A percentile compares a stretch with the other conserved stretches of the same genome.
Conservation (phyloP, 768 basidiomycete genomes). For the Boletus tylopilopsis region DNA sequence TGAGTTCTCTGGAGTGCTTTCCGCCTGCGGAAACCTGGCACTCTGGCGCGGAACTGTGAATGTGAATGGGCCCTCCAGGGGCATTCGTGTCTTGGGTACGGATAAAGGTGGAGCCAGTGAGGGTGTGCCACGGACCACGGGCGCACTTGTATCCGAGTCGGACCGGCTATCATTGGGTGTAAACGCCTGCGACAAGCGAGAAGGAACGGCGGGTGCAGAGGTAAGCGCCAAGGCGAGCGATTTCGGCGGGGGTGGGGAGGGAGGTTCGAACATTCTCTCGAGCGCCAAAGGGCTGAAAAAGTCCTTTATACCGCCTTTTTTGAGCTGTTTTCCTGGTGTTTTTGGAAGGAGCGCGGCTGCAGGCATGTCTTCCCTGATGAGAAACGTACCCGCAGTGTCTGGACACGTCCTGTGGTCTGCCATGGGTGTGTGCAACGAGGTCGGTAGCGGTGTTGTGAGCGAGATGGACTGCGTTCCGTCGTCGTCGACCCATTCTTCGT, state of each 20-base stretch:
- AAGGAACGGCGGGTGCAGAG: constrained; percentile 31
- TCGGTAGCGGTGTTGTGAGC: constrained; percentile 53
- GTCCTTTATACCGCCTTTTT: constrained; percentile 65
- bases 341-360: constrained; percentile 54
- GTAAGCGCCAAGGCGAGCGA: constrained; percentile 18
- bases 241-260: constrained; percentile 61
- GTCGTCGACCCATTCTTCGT: constrained; percentile 86
- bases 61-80: constrained; percentile 64
- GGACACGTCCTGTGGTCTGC: constrained; percentile 29
- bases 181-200: constrained; percentile 37
- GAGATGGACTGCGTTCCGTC: constrained; percentile 56
- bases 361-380: constrained; percentile 67
- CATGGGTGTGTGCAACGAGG: constrained; percentile 42
- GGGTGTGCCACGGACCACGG: constrained; percentile 9
- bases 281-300: constrained; percentile 86
- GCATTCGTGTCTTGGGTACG: constrained; percentile 39
- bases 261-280: constrained; percentile 92
- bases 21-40: constrained; percentile 46
- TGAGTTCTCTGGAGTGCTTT: constrained; percentile 50
- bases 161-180: constrained; percentile 28
- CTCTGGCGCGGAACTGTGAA: constrained; percentile 59
- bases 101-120: constrained; percentile 6
- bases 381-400: constrained; percentile 60
- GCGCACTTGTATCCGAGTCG: constrained; percentile 17
- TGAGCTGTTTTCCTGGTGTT: constrained; percentile 55